Percentiles rank a stretch among this genome's conserved stretches.
Conservation (phyloP, 75 land plant species). For the Isoetes taiwanensis region DNA sequence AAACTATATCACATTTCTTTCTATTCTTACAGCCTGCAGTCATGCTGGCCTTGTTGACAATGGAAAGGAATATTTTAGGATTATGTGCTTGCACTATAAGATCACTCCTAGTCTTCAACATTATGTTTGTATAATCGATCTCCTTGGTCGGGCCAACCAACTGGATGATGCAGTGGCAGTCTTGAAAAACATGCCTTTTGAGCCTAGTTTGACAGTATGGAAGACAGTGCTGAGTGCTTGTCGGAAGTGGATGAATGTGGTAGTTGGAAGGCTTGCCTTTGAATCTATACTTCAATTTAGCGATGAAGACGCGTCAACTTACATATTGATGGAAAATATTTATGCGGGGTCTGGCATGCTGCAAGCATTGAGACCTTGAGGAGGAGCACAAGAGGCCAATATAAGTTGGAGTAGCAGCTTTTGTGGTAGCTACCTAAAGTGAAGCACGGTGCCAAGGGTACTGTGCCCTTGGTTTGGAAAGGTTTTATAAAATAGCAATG, state of each 20-base stretch:
- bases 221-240: slow-evolving; percentile 1
- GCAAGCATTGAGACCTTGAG: too few relatives aligned
- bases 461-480: too few relatives aligned
- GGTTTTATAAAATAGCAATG: too few relatives aligned
- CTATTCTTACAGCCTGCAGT: neutral
- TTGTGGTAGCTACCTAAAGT: too few relatives aligned
- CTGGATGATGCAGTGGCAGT: neutral
- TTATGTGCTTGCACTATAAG: neutral
- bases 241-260: slow-evolving; percentile 9
- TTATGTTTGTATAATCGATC: slow-evolving; percentile 7
- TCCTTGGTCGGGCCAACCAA: slow-evolving; percentile 5
- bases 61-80: slow-evolving; percentile 1
- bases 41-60: neutral
- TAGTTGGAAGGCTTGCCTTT: neutral
- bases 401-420: too few relatives aligned
- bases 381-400: too few relatives aligned
- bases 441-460: too few relatives aligned
- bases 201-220: neutral
- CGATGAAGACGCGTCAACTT: neutral
- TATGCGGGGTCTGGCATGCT: neutral
- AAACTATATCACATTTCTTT: neutral
- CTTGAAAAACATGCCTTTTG: neutral
- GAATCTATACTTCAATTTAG: neutral
- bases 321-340: neutral
- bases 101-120: neutral